A percentile compares a stretch with the other conserved stretches of the same genome.
These are phyloP conservation scores for Trypanosoma platydactyli DNA, from an alignment of 208 protist species.

Conservation along the genomic window DNA sequence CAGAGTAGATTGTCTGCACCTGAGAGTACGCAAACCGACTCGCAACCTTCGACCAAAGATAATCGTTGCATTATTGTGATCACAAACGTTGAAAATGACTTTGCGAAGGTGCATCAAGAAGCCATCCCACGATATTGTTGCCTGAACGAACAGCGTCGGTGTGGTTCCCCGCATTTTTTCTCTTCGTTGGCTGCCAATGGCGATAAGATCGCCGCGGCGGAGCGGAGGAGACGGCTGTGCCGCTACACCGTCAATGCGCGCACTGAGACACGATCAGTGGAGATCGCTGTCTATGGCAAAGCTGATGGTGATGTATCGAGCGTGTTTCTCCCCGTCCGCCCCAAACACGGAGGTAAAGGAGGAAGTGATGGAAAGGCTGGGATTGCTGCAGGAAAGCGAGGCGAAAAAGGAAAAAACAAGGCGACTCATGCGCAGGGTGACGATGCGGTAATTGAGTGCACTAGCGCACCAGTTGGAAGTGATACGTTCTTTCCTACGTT, in stretches of 20 bases:
- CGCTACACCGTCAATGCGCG: conserved; percentile 60
- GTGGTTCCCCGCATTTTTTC: neutral
- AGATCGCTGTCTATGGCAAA: conserved; percentile 61
- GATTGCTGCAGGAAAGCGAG: neutral
- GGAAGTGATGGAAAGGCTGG: neutral
- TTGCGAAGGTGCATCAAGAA: conserved; percentile 66
- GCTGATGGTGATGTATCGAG: conserved; percentile 48
- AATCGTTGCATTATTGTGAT: conserved; percentile 77
- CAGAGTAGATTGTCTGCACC: neutral
- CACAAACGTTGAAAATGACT: conserved; percentile 85
- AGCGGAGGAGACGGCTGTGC: conserved; percentile 29
- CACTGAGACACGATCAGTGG: conserved; percentile 74
- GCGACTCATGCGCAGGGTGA: neutral
- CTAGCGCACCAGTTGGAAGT: neutral
- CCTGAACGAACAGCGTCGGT: conserved; percentile 32
- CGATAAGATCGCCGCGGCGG: neutral
- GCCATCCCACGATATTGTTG: conserved; percentile 51
- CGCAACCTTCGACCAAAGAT: conserved; percentile 3
- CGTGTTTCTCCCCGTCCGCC: conserved; percentile 34
- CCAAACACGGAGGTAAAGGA: neutral
- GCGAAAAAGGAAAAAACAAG: neutral
- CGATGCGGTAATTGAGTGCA: conserved; percentile 11
- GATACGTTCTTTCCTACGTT: conserved; percentile 26
- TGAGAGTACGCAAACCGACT: neutral
- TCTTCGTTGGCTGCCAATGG: neutral